Conservation (phyloP, 164 flowering plant species). For the Umbellularia californica region DNA sequence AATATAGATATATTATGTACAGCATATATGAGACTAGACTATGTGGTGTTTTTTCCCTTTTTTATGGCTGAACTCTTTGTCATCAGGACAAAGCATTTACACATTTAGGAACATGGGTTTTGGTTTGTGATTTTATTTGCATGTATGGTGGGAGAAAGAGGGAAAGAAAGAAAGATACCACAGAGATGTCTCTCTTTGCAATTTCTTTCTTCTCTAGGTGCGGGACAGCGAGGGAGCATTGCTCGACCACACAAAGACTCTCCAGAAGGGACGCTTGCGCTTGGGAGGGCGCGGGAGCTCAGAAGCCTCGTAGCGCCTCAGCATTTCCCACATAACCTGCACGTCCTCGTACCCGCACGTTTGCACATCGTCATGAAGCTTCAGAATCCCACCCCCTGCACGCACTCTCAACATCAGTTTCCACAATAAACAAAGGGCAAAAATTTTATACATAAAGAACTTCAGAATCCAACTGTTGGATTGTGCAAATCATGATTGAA, state of each 20-base stretch:
- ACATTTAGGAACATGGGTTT: background rate
- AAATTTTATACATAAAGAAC: too few relatives aligned
- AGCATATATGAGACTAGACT: background rate
- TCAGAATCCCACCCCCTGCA: constrained; percentile 52
- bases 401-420: too few relatives aligned
- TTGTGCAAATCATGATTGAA: too few relatives aligned
- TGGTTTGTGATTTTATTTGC: background rate
- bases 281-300: constrained; percentile 30
- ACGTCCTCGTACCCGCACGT: constrained; percentile 71
- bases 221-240: background rate
- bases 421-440: too few relatives aligned
- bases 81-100: background rate
- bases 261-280: constrained; percentile 56
- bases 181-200: too few relatives aligned
- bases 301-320: constrained; percentile 42
- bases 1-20: background rate
- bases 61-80: too few relatives aligned
- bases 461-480: too few relatives aligned
- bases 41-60: too few relatives aligned
- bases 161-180: background rate
- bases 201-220: background rate
- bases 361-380: constrained; percentile 63
- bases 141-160: background rate
- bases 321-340: constrained; percentile 83
- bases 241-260: constrained; percentile 45